Evolutionary conservation across 306 rosid genomes (phyloP), one percentile per base, ranked within the genome.

Genomic region (Pyrus betulifolia): DNA sequence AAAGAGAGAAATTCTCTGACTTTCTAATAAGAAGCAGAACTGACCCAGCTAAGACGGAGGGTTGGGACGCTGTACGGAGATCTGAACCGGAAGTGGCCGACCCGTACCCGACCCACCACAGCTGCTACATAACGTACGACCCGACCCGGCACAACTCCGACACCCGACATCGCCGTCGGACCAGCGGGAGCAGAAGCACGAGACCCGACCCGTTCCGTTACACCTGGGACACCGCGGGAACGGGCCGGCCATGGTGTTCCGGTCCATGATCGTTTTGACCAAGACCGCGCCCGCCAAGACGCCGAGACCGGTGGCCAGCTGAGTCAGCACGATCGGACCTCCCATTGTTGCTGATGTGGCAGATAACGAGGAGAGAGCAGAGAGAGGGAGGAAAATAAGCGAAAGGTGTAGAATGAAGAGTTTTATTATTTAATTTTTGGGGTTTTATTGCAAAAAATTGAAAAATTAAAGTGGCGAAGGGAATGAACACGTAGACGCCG

Each of bases 101-200:
- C 97, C 93, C 45, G 98, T 91, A 9, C 98, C 98, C 31, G 89
- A 49, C 8, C 98, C 98, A 9, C 98, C 98, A 21, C 98, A 93
- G 77, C 91, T 93, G 81, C 79, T 82, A 68, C 97, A 93, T 28
- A 57, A 82, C 89, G 82, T 88, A 14, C 92, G 91, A 61, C 98
- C 97, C 22, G 98, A 91, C 44, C 98, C 96, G 69, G 98, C 54
- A 46, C 98, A 93, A 0, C 92, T 83, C 74, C 96, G 79, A 74
- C 96, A 93, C 14, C 98, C 98, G 9, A 70, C n/a, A 54, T 91
- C 98, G 11, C 97, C 88, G 27, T 93, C 97, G 35, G 97, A 91
- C 98, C 98, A 93, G 3, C 97, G 93, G n/a, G 93, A 76, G 61
- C 98, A 93, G 58, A 93, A 46, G 83, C 98, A 93, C 45, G 84